phyloP scores from a whole-genome alignment of 1,284 basidiomycete genomes.

The Microbotryomycetes sp. region DNA sequence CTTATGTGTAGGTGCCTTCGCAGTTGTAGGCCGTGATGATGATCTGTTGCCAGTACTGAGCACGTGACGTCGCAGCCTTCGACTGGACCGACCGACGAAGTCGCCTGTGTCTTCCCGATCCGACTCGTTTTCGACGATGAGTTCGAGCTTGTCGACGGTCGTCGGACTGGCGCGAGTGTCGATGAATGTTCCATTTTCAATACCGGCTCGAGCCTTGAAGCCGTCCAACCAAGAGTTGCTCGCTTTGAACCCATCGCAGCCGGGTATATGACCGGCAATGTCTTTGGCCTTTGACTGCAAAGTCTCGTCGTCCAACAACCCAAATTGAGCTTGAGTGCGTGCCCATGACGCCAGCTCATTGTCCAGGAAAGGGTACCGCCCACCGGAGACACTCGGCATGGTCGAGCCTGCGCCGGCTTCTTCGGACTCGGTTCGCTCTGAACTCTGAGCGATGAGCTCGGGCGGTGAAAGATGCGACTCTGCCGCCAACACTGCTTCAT shows the following conservation, averaged over 20 bases:
- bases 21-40: not conserved
- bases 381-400: slow-evolving; percentile 4
- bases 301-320: slow-evolving; percentile 56
- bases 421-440: not conserved
- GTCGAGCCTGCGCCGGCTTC: not conserved
- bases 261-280: slow-evolving; percentile 46
- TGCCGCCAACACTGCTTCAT: too few relatives aligned
- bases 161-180: not conserved
- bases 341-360: slow-evolving; percentile 57
- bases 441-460: not conserved
- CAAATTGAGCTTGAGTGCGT: slow-evolving; percentile 46
- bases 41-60: not conserved
- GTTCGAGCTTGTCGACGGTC: not conserved
- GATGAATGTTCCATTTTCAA: slow-evolving; percentile 13
- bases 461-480: too few relatives aligned
- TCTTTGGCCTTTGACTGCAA: slow-evolving; percentile 65
- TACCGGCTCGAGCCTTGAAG: slow-evolving; percentile 61
- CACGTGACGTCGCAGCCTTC: not conserved
- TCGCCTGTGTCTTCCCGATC: not conserved
- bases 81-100: not conserved
- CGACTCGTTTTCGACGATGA: not conserved
- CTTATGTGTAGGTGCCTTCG: not conserved
- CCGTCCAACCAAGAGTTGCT: slow-evolving; percentile 85
- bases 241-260: slow-evolving; percentile 69
- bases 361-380: slow-evolving; percentile 64